A percentile compares a stretch with the other conserved stretches of the same genome.
Evolutionary conservation across 2,329 filamentous ascomycete species (phyloP).

Genomic region (Xylariaceae sp.): DNA sequence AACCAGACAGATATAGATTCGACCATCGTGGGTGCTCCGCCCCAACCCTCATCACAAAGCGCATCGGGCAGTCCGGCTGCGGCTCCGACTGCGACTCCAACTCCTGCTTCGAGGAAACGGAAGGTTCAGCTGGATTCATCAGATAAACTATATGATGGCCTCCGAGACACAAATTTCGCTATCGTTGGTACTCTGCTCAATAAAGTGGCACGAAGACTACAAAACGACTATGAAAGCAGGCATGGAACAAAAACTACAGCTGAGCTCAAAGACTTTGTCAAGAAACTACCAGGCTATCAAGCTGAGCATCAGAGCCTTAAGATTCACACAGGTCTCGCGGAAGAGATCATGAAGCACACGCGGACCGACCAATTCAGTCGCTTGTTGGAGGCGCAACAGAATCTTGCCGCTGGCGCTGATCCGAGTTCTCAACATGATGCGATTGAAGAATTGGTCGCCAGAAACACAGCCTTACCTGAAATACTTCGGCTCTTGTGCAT

Average conservation of each 20-base stretch:
- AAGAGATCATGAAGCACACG: conserved; percentile 93
- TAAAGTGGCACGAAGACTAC: conserved; percentile 81
- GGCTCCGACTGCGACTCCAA: too few species aligned
- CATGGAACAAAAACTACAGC: conserved; percentile 83
- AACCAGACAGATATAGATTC: conserved; percentile 93
- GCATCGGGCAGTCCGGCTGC: conserved; percentile 54
- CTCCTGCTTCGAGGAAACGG: conserved; percentile 67
- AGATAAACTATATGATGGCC: conserved; percentile 81
- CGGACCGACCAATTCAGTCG: conserved; percentile 84
- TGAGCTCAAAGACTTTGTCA: conserved; percentile 93
- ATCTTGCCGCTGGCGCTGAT: conserved; percentile 85
- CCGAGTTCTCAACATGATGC: conserved; percentile 83
- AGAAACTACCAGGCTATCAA: conserved; percentile 86
- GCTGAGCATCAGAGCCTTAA: conserved; percentile 91
- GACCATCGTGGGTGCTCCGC: conserved; percentile 74
- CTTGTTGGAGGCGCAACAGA: conserved; percentile 90
- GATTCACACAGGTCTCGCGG: conserved; percentile 84
- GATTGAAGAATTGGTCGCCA: conserved; percentile 91
- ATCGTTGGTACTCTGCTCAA: conserved; percentile 87
- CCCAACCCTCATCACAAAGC: conserved; percentile 50
- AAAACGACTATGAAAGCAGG: conserved; percentile 81
- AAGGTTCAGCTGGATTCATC: conserved; percentile 86
- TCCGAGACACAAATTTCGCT: conserved; percentile 91
- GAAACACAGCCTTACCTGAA: conserved; percentile 74
- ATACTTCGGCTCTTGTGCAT: conserved; percentile 83